Base-by-base conservation (phyloP, 1,139 yeast species). In the Debaryomyces coudertii region DNA sequence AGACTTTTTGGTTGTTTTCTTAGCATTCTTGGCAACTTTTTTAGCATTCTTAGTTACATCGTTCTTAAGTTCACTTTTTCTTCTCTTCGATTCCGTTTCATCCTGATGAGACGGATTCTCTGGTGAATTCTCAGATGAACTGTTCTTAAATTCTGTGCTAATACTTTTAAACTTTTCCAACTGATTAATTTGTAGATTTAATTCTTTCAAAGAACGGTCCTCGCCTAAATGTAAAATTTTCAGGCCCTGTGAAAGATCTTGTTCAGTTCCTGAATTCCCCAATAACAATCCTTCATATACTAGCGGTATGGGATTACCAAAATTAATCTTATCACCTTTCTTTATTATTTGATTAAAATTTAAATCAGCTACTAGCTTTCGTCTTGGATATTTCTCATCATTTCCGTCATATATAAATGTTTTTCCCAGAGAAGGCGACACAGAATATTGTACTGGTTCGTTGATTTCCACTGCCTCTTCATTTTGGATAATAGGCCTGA, bases 361-460 rank as follows among this genome's bases (percentile, higher is more conserved):
- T 38, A 63, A 47, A 30, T 59, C 58, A 0, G 66, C 68, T 5
- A 63, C 68, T 28, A 62, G 42, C 40, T 63, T 63, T 28, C 63
- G 51, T 34, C 68, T 51, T 7, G 66, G 66, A 29, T 59, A 60
- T 35, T 44, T 44, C 18, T 55, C 50, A 24, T 53, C 57, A 12
- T 22, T 23, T 23, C 28, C 28, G 29, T 57, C 60, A 33, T 54
- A 56, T 31, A 63, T 56, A 42, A 51, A 63, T 1, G 63, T 56
- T 29, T 62, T 44, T n/a, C 52, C 47, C 1, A 66, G 65, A 0
- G 67, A 60, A 0, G 62, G 49, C 1, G 66, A 60, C 1, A 58
- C 36, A 1, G 60, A 57, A 42, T 63, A 63, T 38, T 53, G 58
- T 3, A 60, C 47, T 23, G 50, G 55, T 2, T 49, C 56, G 2